Percentiles rank a stretch among this genome's conserved stretches.
These are phyloP conservation scores for Cucurbitaria berberidis DNA, from an alignment of 2,329 filamentous ascomycete genomes.

Conservation along the genomic window DNA sequence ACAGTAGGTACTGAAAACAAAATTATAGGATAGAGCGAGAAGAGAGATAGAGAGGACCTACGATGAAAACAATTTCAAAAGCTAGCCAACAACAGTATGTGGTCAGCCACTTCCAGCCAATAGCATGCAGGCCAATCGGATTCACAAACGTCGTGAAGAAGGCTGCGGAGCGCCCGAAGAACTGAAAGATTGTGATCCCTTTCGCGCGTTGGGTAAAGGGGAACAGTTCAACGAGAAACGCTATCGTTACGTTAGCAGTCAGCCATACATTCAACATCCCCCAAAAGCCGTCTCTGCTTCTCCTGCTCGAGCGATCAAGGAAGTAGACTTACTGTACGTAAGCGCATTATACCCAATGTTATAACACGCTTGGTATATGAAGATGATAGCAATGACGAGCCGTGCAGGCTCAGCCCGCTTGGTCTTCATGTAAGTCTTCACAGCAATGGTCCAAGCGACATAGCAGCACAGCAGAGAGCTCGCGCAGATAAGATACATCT, in stretches of 20 bases:
- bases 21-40: background rate
- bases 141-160: conserved; percentile 67
- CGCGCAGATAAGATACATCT: conserved; percentile 58
- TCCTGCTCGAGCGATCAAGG: background rate
- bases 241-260: conserved; percentile 36
- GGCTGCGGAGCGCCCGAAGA: conserved; percentile 65
- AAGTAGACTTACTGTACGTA: conserved; percentile 57
- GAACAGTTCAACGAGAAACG: conserved; percentile 58
- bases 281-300: background rate
- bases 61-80: conserved; percentile 64
- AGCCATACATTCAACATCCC: no score
- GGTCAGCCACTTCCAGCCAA: conserved; percentile 69
- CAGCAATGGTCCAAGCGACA: conserved; percentile 51
- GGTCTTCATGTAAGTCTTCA: conserved; percentile 55
- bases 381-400: conserved; percentile 56
- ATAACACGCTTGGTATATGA: conserved; percentile 59
- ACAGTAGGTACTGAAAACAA: no score
- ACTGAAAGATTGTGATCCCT: conserved; percentile 63
- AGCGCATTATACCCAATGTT: conserved; percentile 70
- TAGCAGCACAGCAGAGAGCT: conserved; percentile 40
- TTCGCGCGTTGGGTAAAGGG: conserved; percentile 57
- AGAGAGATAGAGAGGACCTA: conserved; percentile 8
- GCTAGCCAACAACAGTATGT: conserved; percentile 67
- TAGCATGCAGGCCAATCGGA: conserved; percentile 65
- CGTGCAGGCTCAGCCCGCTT: conserved; percentile 46